A percentile compares a stretch with the other conserved stretches of the same genome.
phyloP scores from a whole-genome alignment of 768 basidiomycete genomes.

The Rhodotorula sphaerocarpa region DNA sequence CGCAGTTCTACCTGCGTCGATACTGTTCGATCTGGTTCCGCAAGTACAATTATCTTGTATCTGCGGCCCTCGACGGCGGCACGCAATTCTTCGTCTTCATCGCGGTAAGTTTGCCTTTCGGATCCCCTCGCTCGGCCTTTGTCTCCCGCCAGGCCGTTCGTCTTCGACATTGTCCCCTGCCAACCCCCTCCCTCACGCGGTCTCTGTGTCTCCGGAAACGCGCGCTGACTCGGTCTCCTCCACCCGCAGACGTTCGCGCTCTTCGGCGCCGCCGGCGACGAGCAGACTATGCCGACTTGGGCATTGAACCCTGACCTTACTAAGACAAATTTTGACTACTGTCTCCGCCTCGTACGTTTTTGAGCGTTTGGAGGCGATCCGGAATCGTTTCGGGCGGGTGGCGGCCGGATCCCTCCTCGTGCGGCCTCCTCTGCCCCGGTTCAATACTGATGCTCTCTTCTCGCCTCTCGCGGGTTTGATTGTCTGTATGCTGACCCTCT shows the following conservation, averaged over 20 bases:
- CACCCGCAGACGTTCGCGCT: conserved; percentile 52
- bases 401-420: no score
- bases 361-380: no score
- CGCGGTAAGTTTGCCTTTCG: conserved; percentile 53
- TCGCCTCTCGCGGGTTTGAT: no score
- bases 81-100: conserved; percentile 39
- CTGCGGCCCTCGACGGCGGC: conserved; percentile 60
- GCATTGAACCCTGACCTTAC: no score
- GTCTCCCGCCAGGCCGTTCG: not conserved
- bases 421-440: no score
- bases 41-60: conserved; percentile 44
- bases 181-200: not conserved
- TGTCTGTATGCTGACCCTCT: no score
- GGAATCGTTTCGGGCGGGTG: no score
- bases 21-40: conserved; percentile 61
- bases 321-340: no score
- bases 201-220: no score
- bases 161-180: not conserved
- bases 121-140: conserved; percentile 49
- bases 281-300: conserved; percentile 25
- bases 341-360: no score
- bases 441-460: no score
- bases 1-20: conserved; percentile 52
- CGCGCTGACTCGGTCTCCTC: no score
- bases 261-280: conserved; percentile 47